Evolutionary conservation across 2,329 filamentous ascomycete species (phyloP).

Genomic region (Phoma sp.): DNA sequence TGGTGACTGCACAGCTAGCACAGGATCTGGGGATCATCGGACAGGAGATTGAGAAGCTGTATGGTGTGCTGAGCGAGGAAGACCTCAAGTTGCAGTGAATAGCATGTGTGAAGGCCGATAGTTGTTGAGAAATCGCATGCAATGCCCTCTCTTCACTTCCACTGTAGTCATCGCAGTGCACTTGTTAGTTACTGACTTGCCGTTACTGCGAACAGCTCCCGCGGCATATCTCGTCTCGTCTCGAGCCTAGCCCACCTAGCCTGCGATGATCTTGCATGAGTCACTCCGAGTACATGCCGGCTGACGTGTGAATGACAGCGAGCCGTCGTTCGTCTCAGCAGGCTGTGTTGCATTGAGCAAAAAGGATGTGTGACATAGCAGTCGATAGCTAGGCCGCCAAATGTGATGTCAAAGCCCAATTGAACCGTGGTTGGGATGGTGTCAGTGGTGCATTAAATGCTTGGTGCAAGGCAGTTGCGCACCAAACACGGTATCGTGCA

Average conservation of each 20-base stretch:
- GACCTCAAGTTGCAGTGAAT: slow-evolving; percentile 58
- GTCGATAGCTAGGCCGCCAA: neutral
- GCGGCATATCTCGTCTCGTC: slow-evolving; percentile 3
- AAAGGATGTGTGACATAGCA: neutral
- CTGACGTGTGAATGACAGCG: neutral
- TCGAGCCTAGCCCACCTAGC: neutral
- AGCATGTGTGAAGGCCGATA: neutral
- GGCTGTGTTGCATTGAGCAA: neutral
- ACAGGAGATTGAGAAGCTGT: slow-evolving; percentile 63
- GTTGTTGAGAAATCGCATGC: too few species aligned
- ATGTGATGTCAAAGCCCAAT: neutral
- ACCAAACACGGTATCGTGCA: neutral
- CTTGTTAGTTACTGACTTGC: neutral
- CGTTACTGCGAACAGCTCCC: slow-evolving; percentile 6
- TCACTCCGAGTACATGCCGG: slow-evolving; percentile 17
- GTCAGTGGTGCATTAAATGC: neutral
- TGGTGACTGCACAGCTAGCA: slow-evolving; percentile 67
- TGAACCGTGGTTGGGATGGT: too few species aligned
- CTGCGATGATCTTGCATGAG: slow-evolving; percentile 18
- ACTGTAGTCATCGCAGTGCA: neutral
- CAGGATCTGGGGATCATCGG: slow-evolving; percentile 62
- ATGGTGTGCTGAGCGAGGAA: slow-evolving; percentile 67
- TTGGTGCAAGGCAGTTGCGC: neutral
- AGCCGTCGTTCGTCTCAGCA: neutral
- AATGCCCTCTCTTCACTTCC: neutral